phyloP scores from a whole-genome alignment of 163 green algal species.

The Scenedesmus sp. region DNA sequence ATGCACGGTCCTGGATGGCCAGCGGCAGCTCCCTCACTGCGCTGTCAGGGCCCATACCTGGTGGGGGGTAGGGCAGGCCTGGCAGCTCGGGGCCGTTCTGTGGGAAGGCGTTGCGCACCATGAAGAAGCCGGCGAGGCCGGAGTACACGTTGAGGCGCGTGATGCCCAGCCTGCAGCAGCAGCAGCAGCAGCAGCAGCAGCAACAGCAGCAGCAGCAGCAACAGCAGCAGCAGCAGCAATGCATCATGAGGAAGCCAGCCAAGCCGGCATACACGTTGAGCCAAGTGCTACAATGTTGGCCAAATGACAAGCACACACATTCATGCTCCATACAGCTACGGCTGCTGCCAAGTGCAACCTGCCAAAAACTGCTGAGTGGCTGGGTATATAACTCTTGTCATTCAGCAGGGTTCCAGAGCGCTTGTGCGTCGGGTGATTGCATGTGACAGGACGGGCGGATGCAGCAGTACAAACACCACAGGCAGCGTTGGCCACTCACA shows the following conservation, averaged over 20 bases:
- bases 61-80: slow-evolving; percentile 15
- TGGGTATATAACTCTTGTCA: too few relatives aligned
- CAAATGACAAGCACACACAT: too few relatives aligned
- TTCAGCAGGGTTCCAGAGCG: too few relatives aligned
- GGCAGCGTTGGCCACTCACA: background rate
- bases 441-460: background rate
- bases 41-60: slow-evolving; percentile 10
- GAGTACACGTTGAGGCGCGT: slow-evolving; percentile 2
- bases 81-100: slow-evolving; percentile 11
- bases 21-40: slow-evolving; percentile 8
- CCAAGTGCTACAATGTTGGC: background rate
- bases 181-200: background rate
- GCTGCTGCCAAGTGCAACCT: too few relatives aligned
- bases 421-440: too few relatives aligned
- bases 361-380: too few relatives aligned
- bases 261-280: slow-evolving; percentile 10
- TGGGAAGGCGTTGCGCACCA: background rate
- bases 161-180: background rate
- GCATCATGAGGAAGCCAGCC: background rate
- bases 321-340: too few relatives aligned
- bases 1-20: slow-evolving; percentile 16
- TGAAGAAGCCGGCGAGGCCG: slow-evolving; percentile 18
- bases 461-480: background rate
- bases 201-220: background rate
- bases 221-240: background rate